phyloP scores from a whole-genome alignment of 768 basidiomycete species.

The Clitopilus hobsonii region DNA sequence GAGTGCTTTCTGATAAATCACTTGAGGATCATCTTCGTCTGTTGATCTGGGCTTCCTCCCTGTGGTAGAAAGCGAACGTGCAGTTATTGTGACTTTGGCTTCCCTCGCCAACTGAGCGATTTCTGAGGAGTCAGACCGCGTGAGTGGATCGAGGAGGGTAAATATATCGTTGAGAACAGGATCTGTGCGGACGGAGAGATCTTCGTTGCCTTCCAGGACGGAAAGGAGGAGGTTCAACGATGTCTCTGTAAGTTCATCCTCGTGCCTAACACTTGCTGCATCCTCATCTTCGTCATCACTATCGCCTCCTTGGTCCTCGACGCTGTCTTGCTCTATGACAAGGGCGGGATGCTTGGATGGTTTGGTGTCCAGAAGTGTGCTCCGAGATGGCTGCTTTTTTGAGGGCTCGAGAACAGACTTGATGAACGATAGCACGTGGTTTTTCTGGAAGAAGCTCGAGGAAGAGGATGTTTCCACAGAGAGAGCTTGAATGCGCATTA shows the following conservation, averaged over 20 bases:
- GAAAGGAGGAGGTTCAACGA: slow-evolving; percentile 79
- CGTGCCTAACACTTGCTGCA: slow-evolving; percentile 31
- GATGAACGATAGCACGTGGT: slow-evolving; percentile 77
- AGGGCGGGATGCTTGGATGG: background rate
- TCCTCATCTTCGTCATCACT: slow-evolving; percentile 50
- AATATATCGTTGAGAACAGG: slow-evolving; percentile 73
- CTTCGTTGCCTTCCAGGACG: slow-evolving; percentile 73
- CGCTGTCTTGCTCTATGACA: slow-evolving; percentile 2
- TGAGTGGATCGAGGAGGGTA: slow-evolving; percentile 52
- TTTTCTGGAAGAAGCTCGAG: slow-evolving; percentile 58
- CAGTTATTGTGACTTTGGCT: slow-evolving; percentile 80
- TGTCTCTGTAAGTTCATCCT: slow-evolving; percentile 70
- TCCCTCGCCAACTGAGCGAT: slow-evolving; percentile 65
- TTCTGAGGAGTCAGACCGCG: slow-evolving; percentile 39
- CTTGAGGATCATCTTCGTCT: slow-evolving; percentile 44
- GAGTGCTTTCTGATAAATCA: slow-evolving; percentile 81
- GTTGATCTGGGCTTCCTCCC: slow-evolving; percentile 9
- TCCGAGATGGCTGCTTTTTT: slow-evolving; percentile 1
- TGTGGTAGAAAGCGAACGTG: slow-evolving; percentile 35
- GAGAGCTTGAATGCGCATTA: slow-evolving; percentile 75
- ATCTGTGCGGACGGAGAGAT: slow-evolving; percentile 52
- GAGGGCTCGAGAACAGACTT: slow-evolving; percentile 66
- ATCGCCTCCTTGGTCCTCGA: slow-evolving; percentile 45
- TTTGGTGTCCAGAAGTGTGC: background rate
- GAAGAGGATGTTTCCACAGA: slow-evolving; percentile 52